Percentiles rank a stretch among this genome's conserved stretches.
phyloP scores from a whole-genome alignment of 495 filamentous ascomycete species.

The Articulospora tetracladia region DNA sequence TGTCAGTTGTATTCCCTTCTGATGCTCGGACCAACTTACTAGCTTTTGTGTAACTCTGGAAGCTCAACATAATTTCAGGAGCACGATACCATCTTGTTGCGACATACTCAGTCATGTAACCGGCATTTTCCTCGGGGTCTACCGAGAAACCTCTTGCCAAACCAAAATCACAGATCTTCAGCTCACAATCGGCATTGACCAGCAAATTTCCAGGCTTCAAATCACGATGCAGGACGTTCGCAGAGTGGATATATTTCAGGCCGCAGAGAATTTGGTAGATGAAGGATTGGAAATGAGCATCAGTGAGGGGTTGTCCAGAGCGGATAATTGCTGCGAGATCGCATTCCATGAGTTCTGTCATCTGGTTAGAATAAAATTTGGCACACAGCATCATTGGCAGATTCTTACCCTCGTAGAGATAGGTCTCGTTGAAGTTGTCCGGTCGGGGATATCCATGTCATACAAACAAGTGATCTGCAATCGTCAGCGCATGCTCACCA shows the following conservation, averaged over 20 bases:
- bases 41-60: conserved; percentile 99
- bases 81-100: conserved; percentile 98
- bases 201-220: conserved; percentile 95
- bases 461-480: conserved; percentile 95
- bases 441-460: conserved; percentile 99
- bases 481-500: conserved; percentile 14
- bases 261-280: conserved; percentile 95
- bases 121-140: conserved; percentile 96
- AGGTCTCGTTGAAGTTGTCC: conserved; percentile 98
- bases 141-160: conserved; percentile 94
- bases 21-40: conserved; percentile 55
- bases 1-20: conserved; percentile 1
- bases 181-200: conserved; percentile 97
- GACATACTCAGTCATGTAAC: conserved; percentile 99
- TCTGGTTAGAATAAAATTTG: conserved; percentile 23
- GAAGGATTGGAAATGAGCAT: conserved; percentile 94
- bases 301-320: conserved; percentile 91
- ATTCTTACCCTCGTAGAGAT: conserved; percentile 88
- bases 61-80: conserved; percentile 98
- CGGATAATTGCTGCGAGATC: conserved; percentile 97
- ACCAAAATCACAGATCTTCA: conserved; percentile 99
- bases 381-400: background rate
- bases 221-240: conserved; percentile 94
- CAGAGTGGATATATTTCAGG: conserved; percentile 97
- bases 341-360: conserved; percentile 95